These are phyloP conservation scores for Ophiostoma sp. DNA, from an alignment of 2,329 filamentous ascomycete genomes.

Conservation along the genomic window DNA sequence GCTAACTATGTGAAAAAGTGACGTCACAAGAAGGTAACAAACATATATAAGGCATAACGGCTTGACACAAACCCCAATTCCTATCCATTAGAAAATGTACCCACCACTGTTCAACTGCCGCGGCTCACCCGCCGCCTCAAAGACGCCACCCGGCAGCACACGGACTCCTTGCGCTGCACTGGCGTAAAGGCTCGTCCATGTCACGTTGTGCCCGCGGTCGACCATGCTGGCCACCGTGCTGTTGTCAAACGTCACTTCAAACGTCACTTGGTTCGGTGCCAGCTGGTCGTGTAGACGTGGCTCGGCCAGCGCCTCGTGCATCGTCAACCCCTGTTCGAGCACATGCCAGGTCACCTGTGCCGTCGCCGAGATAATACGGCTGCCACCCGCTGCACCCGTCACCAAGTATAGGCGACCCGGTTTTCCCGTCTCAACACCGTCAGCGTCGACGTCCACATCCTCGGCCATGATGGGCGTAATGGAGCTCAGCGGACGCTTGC, in stretches of 20 bases:
- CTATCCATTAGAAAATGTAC: conserved; percentile 45
- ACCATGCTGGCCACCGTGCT: conserved; percentile 66
- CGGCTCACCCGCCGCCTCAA: conserved; percentile 83
- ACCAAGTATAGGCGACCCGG: conserved; percentile 61
- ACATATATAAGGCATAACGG: background rate
- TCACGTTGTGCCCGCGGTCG: conserved; percentile 70
- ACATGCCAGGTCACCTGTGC: conserved; percentile 76
- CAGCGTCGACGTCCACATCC: conserved; percentile 53
- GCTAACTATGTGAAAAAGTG: conserved; percentile 4
- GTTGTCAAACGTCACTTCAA: conserved; percentile 75
- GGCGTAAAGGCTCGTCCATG: conserved; percentile 56
- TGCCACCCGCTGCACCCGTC: conserved; percentile 78
- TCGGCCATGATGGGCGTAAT: conserved; percentile 82
- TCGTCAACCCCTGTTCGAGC: conserved; percentile 65
- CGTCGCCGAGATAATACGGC: conserved; percentile 78
- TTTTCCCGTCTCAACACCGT: conserved; percentile 42
- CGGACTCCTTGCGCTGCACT: conserved; percentile 75
- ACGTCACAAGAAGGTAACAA: background rate
- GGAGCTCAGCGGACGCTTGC: conserved; percentile 80
- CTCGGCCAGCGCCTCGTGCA: conserved; percentile 62
- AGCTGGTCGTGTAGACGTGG: conserved; percentile 84
- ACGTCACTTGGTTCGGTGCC: conserved; percentile 64
- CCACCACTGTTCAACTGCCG: conserved; percentile 74
- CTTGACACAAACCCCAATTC: background rate
- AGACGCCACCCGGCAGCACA: conserved; percentile 61